A percentile compares a stretch with the other conserved stretches of the same genome.
These are phyloP conservation scores for Lecanosticta acicola DNA, from an alignment of 2,329 filamentous ascomycete species.

Conservation along the genomic window DNA sequence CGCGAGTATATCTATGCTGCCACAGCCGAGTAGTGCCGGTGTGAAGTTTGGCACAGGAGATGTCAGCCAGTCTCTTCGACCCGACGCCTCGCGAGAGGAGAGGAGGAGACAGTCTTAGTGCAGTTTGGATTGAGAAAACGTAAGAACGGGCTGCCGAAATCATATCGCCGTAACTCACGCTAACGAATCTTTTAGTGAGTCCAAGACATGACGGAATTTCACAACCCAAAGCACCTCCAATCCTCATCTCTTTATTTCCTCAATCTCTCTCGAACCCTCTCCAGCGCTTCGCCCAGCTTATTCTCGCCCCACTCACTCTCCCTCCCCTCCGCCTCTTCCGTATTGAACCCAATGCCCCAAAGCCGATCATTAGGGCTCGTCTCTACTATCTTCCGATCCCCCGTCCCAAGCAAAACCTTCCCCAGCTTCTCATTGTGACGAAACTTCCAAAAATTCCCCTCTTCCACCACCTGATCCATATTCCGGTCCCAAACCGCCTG, in stretches of 20 bases:
- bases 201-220: too few relatives aligned
- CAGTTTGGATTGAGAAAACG: too few relatives aligned
- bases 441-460: constrained; percentile 33
- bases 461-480: constrained; percentile 11
- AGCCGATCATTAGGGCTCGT: constrained; percentile 34
- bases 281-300: constrained; percentile 31
- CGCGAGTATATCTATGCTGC: too few relatives aligned
- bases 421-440: constrained; percentile 29
- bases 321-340: constrained; percentile 26
- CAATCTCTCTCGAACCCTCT: constrained; percentile 30
- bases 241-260: background rate
- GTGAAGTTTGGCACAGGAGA: too few relatives aligned
- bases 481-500: constrained; percentile 26
- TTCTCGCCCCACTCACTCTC: constrained; percentile 33
- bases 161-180: too few relatives aligned
- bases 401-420: constrained; percentile 28
- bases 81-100: too few relatives aligned
- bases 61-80: too few relatives aligned
- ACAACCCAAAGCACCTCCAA: background rate
- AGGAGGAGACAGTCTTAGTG: too few relatives aligned
- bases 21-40: too few relatives aligned
- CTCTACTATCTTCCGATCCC: constrained; percentile 30
- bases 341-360: constrained; percentile 34
- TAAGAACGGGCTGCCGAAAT: too few relatives aligned
- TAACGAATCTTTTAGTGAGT: too few relatives aligned